phyloP scores from a whole-genome alignment of 768 basidiomycete genomes.

The Mycena venus region DNA sequence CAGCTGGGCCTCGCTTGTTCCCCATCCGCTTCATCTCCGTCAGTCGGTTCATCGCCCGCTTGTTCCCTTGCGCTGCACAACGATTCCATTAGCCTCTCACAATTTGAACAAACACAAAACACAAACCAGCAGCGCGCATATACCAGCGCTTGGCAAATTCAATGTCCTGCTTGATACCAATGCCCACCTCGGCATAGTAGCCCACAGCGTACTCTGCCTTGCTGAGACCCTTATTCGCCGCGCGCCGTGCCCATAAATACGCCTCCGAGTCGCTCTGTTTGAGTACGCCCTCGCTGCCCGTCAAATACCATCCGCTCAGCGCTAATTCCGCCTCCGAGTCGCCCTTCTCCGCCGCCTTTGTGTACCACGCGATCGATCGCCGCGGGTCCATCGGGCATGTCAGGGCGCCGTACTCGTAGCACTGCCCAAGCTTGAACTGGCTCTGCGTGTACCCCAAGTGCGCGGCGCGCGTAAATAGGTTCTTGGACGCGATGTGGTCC shows the following conservation, averaged over 20 bases:
- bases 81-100: background rate
- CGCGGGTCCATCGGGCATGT: constrained; percentile 94
- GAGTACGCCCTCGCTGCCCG: constrained; percentile 93
- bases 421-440: constrained; percentile 96
- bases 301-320: constrained; percentile 98
- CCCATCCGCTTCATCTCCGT: constrained; percentile 96
- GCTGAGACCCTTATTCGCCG: constrained; percentile 95
- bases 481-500: constrained; percentile 87
- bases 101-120: constrained; percentile 9
- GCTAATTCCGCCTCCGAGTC: constrained; percentile 96
- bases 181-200: constrained; percentile 97
- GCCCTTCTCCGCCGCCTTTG: constrained; percentile 97
- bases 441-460: constrained; percentile 94
- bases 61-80: constrained; percentile 93
- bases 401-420: constrained; percentile 92
- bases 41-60: constrained; percentile 94
- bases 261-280: constrained; percentile 99
- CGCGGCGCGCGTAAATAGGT: constrained; percentile 90
- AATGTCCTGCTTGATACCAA: constrained; percentile 95
- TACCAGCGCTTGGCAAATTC: constrained; percentile 99
- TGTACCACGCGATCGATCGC: constrained; percentile 98
- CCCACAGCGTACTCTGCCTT: constrained; percentile 99
- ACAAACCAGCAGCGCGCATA: constrained; percentile 96
- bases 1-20: constrained; percentile 80
- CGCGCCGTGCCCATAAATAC: constrained; percentile 97